Conservation (phyloP, 2,329 filamentous ascomycete species). For the Botrytis aclada region DNA sequence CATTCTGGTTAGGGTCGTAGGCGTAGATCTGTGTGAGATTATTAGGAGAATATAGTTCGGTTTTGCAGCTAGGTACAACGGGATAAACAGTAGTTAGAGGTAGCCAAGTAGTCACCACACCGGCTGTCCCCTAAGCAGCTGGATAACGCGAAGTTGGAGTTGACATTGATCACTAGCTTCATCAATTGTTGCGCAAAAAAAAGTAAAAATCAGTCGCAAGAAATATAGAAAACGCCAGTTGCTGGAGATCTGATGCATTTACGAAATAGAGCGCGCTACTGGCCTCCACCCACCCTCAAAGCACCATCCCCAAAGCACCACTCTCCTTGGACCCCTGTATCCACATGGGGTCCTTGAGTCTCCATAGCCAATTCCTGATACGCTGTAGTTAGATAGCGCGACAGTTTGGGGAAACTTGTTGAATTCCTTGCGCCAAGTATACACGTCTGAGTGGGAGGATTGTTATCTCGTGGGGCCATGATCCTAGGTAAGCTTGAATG, state of each 20-base stretch:
- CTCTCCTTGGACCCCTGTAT: too few species aligned
- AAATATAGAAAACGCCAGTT: not conserved
- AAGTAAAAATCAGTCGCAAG: not conserved
- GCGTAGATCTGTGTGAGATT: not conserved
- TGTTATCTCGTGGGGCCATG: not conserved
- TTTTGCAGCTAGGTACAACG: not conserved
- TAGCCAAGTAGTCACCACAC: constrained; percentile 12
- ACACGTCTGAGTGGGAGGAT: not conserved
- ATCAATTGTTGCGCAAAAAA: not conserved
- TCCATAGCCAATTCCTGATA: not conserved
- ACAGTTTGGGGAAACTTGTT: not conserved
- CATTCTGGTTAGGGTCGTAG: constrained; percentile 10
- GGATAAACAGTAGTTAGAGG: constrained; percentile 18
- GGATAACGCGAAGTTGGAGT: constrained; percentile 12
- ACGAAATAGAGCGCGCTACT: not conserved
- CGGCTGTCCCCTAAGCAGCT: not conserved
- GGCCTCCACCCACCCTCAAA: not conserved
- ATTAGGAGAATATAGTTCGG: not conserved
- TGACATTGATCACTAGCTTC: not conserved
- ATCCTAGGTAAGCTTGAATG: not conserved
- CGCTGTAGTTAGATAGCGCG: not conserved
- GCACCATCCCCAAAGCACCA: not conserved
- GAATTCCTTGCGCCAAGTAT: not conserved
- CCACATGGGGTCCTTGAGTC: not conserved
- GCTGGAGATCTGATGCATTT: not conserved